Percentiles rank a stretch among this genome's conserved stretches.
phyloP scores from a whole-genome alignment of 176 grass and related monocot genomes.

The Elaeis guineensis region DNA sequence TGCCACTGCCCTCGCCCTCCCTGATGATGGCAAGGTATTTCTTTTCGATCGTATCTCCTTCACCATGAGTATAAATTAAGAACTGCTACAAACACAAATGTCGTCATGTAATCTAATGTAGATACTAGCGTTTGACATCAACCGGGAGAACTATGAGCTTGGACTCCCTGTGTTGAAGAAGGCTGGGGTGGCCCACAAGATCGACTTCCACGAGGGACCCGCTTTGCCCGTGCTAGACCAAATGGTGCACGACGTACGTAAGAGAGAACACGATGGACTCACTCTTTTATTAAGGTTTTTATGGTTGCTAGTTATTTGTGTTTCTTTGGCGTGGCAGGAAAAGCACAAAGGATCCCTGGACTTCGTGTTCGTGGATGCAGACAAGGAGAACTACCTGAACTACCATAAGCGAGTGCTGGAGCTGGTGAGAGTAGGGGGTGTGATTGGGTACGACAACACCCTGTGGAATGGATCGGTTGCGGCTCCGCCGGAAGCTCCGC shows the following conservation, averaged over 20 bases:
- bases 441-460: slow-evolving; percentile 76
- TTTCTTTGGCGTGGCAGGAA: slow-evolving; percentile 16
- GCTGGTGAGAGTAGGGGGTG: slow-evolving; percentile 50
- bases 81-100: too few relatives aligned
- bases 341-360: slow-evolving; percentile 42
- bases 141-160: slow-evolving; percentile 29
- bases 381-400: slow-evolving; percentile 39
- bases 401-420: slow-evolving; percentile 51
- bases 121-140: slow-evolving; percentile 41
- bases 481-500: slow-evolving; percentile 22
- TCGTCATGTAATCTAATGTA: neutral
- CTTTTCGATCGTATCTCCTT: too few relatives aligned
- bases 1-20: slow-evolving; percentile 59
- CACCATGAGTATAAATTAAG: neutral
- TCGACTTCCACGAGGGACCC: slow-evolving; percentile 46
- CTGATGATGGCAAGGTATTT: slow-evolving; percentile 52
- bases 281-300: neutral
- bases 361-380: slow-evolving; percentile 68
- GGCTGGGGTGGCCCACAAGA: slow-evolving; percentile 63
- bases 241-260: slow-evolving; percentile 41
- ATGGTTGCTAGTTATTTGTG: neutral
- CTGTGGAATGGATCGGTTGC: slow-evolving; percentile 46
- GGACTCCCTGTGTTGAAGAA: slow-evolving; percentile 51
- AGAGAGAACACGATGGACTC: neutral
- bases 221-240: slow-evolving; percentile 30